Evolutionary conservation across 345 rosid genomes (phyloP).

Genomic region (Hibiscus tridactylites): DNA sequence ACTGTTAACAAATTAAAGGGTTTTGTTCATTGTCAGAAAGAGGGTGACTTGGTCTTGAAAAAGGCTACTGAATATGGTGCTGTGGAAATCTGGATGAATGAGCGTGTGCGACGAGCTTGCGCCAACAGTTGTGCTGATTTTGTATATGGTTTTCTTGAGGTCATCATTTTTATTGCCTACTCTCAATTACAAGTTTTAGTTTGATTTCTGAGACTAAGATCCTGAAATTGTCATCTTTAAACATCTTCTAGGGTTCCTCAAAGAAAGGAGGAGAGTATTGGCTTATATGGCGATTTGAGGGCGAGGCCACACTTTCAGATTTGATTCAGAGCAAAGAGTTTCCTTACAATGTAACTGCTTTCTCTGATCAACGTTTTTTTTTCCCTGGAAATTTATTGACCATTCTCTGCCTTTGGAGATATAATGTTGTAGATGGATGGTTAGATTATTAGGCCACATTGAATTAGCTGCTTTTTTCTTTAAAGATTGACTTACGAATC

Average conservation of each 20-base stretch:
- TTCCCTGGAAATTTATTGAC: neutral
- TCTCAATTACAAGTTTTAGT: conserved; percentile 7
- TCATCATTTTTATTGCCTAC: conserved; percentile 28
- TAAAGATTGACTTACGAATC: neutral
- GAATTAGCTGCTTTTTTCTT: neutral
- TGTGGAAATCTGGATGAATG: conserved; percentile 98
- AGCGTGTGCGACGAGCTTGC: conserved; percentile 93
- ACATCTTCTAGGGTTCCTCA: conserved; percentile 52
- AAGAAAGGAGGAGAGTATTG: conserved; percentile 83
- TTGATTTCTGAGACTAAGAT: neutral
- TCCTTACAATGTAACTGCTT: conserved; percentile 73
- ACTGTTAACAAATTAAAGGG: neutral
- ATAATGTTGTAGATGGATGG: neutral
- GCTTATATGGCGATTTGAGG: conserved; percentile 87
- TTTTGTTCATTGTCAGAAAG: conserved; percentile 34
- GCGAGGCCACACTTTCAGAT: conserved; percentile 74
- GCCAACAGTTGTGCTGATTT: conserved; percentile 91
- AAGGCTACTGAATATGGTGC: conserved; percentile 97
- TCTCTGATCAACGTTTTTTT: neutral
- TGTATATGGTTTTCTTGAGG: conserved; percentile 86
- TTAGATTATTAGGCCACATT: neutral
- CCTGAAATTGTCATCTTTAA: conserved; percentile 13
- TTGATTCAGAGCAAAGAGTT: conserved; percentile 82
- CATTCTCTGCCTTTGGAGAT: neutral
- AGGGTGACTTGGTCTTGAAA: conserved; percentile 80